phyloP scores from a whole-genome alignment of 2,329 filamentous ascomycete genomes.

The Leptographium lundbergii region DNA sequence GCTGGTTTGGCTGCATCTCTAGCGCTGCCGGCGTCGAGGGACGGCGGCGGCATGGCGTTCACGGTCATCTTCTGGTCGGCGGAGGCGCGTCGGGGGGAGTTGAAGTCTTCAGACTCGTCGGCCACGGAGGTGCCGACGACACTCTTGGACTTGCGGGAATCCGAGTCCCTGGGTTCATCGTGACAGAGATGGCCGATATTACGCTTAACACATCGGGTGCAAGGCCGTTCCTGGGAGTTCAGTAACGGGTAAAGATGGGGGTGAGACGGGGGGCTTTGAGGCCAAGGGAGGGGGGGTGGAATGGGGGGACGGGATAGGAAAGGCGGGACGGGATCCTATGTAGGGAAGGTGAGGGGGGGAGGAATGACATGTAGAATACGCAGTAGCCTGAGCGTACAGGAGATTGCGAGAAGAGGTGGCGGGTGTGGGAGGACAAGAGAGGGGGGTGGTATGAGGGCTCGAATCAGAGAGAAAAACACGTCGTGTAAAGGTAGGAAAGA shows the following conservation, averaged over 20 bases:
- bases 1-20: slow-evolving; percentile 26
- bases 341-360: neutral
- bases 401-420: neutral
- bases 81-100: slow-evolving; percentile 38
- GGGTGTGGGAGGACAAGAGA: slow-evolving; percentile 10
- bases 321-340: no score
- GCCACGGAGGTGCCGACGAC: slow-evolving; percentile 41
- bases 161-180: slow-evolving; percentile 84
- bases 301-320: neutral
- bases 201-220: slow-evolving; percentile 93
- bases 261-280: neutral
- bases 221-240: slow-evolving; percentile 67
- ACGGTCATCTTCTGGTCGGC: slow-evolving; percentile 35
- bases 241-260: neutral
- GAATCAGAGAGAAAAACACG: neutral
- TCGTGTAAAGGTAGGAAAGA: neutral
- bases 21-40: slow-evolving; percentile 24
- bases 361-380: neutral
- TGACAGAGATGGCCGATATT: slow-evolving; percentile 98
- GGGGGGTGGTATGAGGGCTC: neutral
- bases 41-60: slow-evolving; percentile 43
- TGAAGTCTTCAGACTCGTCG: slow-evolving; percentile 47
- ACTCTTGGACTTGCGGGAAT: slow-evolving; percentile 67
- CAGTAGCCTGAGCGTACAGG: neutral
- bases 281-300: no score